Conservation (phyloP, 1,284 basidiomycete species). For the Marasmius fiardii region DNA sequence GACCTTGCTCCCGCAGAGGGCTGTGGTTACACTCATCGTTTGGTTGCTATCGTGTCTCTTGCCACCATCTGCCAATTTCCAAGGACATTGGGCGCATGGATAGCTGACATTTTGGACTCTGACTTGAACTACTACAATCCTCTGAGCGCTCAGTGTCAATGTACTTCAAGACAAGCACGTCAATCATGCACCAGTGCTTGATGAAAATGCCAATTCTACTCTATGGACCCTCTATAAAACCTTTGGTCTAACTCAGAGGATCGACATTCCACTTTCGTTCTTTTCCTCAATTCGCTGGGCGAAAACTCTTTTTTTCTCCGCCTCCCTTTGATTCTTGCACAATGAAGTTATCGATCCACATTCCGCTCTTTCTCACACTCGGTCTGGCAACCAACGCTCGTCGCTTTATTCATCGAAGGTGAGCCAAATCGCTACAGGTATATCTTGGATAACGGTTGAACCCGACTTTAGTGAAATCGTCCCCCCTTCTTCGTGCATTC, state of each 20-base stretch:
- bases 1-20: background rate
- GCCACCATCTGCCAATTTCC: background rate
- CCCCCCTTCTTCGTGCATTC: background rate
- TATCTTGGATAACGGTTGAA: background rate
- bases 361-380: background rate
- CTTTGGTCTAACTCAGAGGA: background rate
- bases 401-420: conserved; percentile 30
- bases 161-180: background rate
- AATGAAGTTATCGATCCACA: background rate
- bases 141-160: background rate
- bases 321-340: conserved; percentile 8
- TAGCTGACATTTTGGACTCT: background rate
- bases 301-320: conserved; percentile 1
- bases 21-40: no score
- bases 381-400: conserved; percentile 23
- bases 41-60: background rate
- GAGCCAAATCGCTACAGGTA: background rate
- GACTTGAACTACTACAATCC: background rate
- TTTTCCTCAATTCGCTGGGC: conserved; percentile 1
- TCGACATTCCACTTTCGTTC: background rate
- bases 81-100: background rate
- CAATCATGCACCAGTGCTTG: no score
- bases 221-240: background rate
- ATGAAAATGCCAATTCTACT: background rate
- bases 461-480: background rate